Evolutionary conservation across 805 yeast species (phyloP).

Genomic region (Saturnispora diversa): DNA sequence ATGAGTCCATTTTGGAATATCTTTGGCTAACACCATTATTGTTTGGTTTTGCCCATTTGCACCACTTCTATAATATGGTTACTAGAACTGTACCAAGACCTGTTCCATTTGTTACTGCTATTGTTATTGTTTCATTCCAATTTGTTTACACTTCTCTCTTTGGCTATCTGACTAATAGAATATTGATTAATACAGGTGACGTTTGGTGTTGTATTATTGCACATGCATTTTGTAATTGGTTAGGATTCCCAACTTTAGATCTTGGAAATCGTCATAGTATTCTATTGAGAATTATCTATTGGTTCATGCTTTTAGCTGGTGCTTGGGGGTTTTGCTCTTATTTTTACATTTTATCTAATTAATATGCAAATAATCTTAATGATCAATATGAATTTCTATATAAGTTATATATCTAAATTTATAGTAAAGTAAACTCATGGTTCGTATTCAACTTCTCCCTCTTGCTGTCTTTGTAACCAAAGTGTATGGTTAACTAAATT

Average conservation of each 20-base stretch:
- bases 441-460: slow-evolving; percentile 21
- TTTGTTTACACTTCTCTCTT: slow-evolving; percentile 58
- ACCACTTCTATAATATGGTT: slow-evolving; percentile 54
- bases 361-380: too few relatives aligned
- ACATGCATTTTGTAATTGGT: slow-evolving; percentile 60
- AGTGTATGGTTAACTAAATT: slow-evolving; percentile 89
- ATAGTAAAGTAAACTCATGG: not conserved
- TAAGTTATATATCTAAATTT: too few relatives aligned
- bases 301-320: slow-evolving; percentile 37
- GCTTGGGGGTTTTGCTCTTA: slow-evolving; percentile 29
- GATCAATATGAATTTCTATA: too few relatives aligned
- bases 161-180: slow-evolving; percentile 56
- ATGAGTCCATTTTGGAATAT: slow-evolving; percentile 17
- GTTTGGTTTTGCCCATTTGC: slow-evolving; percentile 74
- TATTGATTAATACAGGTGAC: slow-evolving; percentile 45
- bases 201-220: slow-evolving; percentile 50
- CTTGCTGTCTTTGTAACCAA: slow-evolving; percentile 56
- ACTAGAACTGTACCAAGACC: slow-evolving; percentile 20
- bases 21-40: slow-evolving; percentile 44
- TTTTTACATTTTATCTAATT: slow-evolving; percentile 22
- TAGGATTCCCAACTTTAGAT: slow-evolving; percentile 51
- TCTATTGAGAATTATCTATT: slow-evolving; percentile 30
- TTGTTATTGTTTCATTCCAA: slow-evolving; percentile 41
- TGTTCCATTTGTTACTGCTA: slow-evolving; percentile 26
- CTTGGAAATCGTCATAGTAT: slow-evolving; percentile 1